phyloP scores from a whole-genome alignment of 1,284 basidiomycete genomes.

The Ceratobasidium sp. region DNA sequence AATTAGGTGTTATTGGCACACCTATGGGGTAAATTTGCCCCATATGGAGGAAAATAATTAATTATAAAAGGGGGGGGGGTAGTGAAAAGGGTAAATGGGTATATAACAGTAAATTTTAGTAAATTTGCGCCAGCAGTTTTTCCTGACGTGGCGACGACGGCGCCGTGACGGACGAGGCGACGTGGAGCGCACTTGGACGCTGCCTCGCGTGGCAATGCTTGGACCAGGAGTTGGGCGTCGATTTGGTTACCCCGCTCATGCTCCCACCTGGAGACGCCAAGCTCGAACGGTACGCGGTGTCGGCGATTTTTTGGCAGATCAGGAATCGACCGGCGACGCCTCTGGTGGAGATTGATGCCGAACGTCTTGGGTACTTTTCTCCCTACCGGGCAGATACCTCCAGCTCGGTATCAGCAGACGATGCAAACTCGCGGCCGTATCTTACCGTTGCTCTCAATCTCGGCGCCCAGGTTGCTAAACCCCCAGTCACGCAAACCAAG shows the following conservation, averaged over 20 bases:
- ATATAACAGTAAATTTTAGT: no score
- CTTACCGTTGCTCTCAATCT: conserved; percentile 10
- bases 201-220: not conserved
- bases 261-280: not conserved
- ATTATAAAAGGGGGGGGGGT: no score
- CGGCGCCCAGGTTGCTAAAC: not conserved
- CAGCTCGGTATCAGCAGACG: not conserved
- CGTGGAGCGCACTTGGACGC: not conserved
- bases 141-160: not conserved
- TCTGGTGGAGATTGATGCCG: not conserved
- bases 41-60: no score
- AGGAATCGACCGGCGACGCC: no score
- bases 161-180: not conserved
- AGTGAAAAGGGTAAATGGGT: no score
- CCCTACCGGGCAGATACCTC: not conserved
- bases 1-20: no score
- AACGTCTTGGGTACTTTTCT: not conserved
- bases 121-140: no score
- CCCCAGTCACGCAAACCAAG: not conserved
- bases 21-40: no score
- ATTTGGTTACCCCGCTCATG: not conserved
- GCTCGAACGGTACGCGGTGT: not conserved
- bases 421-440: conserved; percentile 3
- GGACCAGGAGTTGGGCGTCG: not conserved
- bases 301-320: not conserved